Percentiles rank a stretch among this genome's conserved stretches.
phyloP scores from a whole-genome alignment of 768 basidiomycete species.

The Mycena leptocephala region DNA sequence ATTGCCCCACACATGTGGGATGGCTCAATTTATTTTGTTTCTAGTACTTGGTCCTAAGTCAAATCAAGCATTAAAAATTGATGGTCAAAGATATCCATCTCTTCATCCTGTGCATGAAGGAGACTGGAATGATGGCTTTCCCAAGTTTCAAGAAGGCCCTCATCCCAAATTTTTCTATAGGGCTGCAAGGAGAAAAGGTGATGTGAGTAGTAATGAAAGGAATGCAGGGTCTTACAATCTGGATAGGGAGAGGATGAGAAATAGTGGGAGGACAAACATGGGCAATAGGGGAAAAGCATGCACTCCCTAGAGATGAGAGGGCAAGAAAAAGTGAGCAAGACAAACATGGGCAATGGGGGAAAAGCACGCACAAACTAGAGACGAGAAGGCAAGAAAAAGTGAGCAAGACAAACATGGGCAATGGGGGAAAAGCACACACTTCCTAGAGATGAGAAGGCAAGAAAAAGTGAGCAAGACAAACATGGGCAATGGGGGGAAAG shows the following conservation, averaged over 20 bases:
- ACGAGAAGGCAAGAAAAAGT: too few species aligned
- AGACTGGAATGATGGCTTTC: background rate
- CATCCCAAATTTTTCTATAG: background rate
- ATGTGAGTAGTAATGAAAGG: background rate
- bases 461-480: too few species aligned
- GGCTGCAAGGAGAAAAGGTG: background rate
- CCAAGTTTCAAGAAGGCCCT: background rate
- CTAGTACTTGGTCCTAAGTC: background rate
- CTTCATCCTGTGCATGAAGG: background rate
- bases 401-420: too few species aligned
- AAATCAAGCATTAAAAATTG: background rate
- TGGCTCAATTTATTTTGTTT: background rate
- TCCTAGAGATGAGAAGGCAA: too few species aligned
- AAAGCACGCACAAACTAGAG: too few species aligned
- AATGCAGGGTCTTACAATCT: background rate
- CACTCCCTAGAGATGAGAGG: too few species aligned
- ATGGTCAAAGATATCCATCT: background rate
- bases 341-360: too few species aligned
- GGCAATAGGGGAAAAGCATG: too few species aligned
- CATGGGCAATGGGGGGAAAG: too few species aligned
- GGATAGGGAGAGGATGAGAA: background rate
- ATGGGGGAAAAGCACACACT: too few species aligned
- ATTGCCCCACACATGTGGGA: background rate
- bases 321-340: too few species aligned
- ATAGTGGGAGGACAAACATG: background rate